phyloP scores from a whole-genome alignment of 2,329 filamentous ascomycete genomes.

The Fusarium fujikuroi region DNA sequence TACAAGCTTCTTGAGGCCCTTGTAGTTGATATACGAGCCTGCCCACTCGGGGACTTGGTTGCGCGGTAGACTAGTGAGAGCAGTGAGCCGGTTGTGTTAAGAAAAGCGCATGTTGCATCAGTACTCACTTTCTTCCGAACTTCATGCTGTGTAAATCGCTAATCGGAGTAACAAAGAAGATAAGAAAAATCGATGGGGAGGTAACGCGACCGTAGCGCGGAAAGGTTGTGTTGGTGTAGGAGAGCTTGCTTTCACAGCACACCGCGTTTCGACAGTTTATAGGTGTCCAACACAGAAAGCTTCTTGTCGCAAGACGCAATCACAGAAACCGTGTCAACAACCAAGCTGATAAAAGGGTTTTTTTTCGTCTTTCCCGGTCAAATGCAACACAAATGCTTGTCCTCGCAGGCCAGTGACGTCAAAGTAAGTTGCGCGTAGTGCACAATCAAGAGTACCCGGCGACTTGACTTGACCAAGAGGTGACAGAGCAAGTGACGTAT shows the following conservation, averaged over 20 bases:
- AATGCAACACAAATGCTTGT: slow-evolving; percentile 18
- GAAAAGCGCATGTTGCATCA: neutral
- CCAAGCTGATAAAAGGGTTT: neutral
- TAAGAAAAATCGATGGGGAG: slow-evolving; percentile 1
- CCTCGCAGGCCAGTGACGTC: slow-evolving; percentile 22
- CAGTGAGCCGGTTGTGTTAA: slow-evolving; percentile 22
- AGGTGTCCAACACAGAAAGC: slow-evolving; percentile 12
- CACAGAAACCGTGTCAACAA: neutral
- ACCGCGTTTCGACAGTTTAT: slow-evolving; percentile 21
- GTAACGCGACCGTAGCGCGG: slow-evolving; percentile 3
- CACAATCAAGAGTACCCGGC: slow-evolving; percentile 32
- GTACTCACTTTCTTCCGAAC: slow-evolving; percentile 69
- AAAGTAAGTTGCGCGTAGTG: slow-evolving; percentile 19
- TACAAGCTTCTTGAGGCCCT: slow-evolving; percentile 93
- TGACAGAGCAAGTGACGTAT: slow-evolving; percentile 8
- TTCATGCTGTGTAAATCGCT: slow-evolving; percentile 59
- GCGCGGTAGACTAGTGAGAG: slow-evolving; percentile 69
- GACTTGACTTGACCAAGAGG: slow-evolving; percentile 27
- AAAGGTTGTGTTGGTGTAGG: neutral
- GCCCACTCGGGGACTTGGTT: slow-evolving; percentile 92
- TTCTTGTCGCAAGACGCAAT: slow-evolving; percentile 1
- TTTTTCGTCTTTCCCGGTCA: neutral
- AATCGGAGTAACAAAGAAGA: slow-evolving; percentile 10
- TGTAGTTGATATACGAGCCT: slow-evolving; percentile 87
- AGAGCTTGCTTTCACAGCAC: slow-evolving; percentile 10